Evolutionary conservation across 345 rosid genomes (phyloP).

Genomic region (Sonneratia alba): DNA sequence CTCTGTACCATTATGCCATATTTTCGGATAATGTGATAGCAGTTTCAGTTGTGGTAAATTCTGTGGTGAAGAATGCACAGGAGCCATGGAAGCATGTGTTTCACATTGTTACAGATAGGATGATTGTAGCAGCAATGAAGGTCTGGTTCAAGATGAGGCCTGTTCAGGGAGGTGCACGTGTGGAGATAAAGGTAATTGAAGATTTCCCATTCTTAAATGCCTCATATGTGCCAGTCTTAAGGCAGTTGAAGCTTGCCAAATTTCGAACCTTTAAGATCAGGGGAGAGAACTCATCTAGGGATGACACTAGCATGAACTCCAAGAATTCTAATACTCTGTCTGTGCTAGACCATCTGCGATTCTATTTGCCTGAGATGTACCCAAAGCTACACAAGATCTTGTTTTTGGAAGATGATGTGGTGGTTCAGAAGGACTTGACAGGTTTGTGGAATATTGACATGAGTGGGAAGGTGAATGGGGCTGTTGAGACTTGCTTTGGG

Average conservation of each 20-base stretch:
- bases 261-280: conserved; percentile 38
- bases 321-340: conserved; percentile 55
- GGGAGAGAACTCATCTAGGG: conserved; percentile 37
- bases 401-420: conserved; percentile 85
- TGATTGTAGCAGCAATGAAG: conserved; percentile 88
- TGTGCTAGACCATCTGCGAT: conserved; percentile 70
- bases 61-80: conserved; percentile 67
- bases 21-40: conserved; percentile 88
- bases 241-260: conserved; percentile 59
- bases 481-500: conserved; percentile 89
- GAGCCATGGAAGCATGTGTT: conserved; percentile 82
- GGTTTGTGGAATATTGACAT: conserved; percentile 76
- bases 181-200: conserved; percentile 73
- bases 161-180: conserved; percentile 56
- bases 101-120: conserved; percentile 73
- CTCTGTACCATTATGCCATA: conserved; percentile 66
- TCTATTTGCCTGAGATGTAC: conserved; percentile 85
- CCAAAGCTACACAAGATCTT: conserved; percentile 74
- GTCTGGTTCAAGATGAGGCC: conserved; percentile 96
- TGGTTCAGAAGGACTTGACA: conserved; percentile 88
- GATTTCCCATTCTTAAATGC: conserved; percentile 59
- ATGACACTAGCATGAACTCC: conserved; percentile 33
- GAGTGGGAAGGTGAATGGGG: conserved; percentile 90
- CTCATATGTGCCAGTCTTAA: conserved; percentile 62
- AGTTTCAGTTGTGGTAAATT: conserved; percentile 82